Conservation (phyloP, 805 yeast species). For the Ogataea kodamae region DNA sequence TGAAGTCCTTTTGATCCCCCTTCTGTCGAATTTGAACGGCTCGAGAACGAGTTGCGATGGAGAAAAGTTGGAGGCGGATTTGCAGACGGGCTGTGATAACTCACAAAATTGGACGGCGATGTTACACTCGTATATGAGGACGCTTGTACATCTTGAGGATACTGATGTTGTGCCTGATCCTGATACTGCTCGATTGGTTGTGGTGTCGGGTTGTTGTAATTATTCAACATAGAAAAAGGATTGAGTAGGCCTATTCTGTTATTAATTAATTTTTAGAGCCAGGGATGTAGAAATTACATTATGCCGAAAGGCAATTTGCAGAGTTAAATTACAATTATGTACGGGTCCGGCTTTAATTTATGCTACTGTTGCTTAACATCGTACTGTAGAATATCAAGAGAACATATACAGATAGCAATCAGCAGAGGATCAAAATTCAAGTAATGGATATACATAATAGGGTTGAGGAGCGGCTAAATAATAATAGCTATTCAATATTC, state of each 20-base stretch:
- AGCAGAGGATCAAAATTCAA: too few species aligned
- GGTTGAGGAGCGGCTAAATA: too few species aligned
- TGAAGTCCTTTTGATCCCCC: constrained; percentile 7
- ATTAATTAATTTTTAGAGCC: too few species aligned
- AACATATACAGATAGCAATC: too few species aligned
- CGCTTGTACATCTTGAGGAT: constrained; percentile 11
- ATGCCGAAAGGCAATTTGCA: too few species aligned
- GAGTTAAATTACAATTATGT: too few species aligned
- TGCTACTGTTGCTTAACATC: too few species aligned
- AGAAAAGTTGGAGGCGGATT: constrained; percentile 28
- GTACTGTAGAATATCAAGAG: too few species aligned
- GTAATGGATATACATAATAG: too few species aligned
- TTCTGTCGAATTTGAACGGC: constrained; percentile 28
- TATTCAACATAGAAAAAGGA: constrained; percentile 14
- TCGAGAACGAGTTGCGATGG: constrained; percentile 26
- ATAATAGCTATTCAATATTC: not conserved
- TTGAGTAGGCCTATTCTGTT: constrained; percentile 8
- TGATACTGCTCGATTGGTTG: constrained; percentile 17
- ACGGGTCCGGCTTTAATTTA: too few species aligned
- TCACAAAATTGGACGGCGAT: constrained; percentile 30
- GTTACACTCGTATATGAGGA: constrained; percentile 28
- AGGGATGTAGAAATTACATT: too few species aligned
- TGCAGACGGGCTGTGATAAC: constrained; percentile 33
- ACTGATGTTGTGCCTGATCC: constrained; percentile 16
- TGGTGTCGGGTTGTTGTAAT: constrained; percentile 16